Base-by-base conservation (phyloP, 306 rosid species). In the Cicer bijugum region DNA sequence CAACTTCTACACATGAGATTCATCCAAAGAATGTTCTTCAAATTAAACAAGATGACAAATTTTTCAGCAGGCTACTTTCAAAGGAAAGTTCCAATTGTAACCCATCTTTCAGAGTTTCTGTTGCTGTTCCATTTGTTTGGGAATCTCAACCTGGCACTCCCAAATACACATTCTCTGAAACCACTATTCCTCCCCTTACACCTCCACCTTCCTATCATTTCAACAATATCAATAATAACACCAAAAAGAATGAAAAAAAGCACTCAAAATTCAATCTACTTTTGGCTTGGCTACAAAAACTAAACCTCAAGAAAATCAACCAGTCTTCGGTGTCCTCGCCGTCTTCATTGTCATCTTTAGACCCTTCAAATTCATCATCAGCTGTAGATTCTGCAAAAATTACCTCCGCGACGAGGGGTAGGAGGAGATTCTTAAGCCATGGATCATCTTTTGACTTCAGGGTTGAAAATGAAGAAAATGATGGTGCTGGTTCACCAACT, bases 131-230 rank as follows among this genome's bases (percentile, higher is more conserved):
- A 0, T 91, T 94, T 75, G 56, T 75, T 23, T 93, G 96, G 97
- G 98, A 93, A 70, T 91, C 97, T 69, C 82, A 76, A 45, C 98
- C 98, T 16, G 97, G 98, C 1, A 93, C 94, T 1, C 96, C 98
- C 0, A 91, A 89, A 53, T 46, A 81, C 53, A 81, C 83, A 33
- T 73, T 85, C 62, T 73, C 83, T 45, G 84, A 88, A 12, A 65
- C 66, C 72, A 66, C 81, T 12, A 77, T 89, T 6, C 94, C 97
- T 52, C 93, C 96, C 64, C 87, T 93, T 0, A 89, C 96, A 64
- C 98, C 97, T 46, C 97, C 97, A 48, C 98, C 98, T 43, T 82
- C 97, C 16, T 89, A 83, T 71, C 74, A 81, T 8, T 63, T 81
- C 48, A 74, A 68, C 72, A 63, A 50, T 60, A 10, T 12, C 48